Base-by-base conservation (phyloP, 2,329 filamentous ascomycete genomes). In the Sporothrix curviconia region DNA sequence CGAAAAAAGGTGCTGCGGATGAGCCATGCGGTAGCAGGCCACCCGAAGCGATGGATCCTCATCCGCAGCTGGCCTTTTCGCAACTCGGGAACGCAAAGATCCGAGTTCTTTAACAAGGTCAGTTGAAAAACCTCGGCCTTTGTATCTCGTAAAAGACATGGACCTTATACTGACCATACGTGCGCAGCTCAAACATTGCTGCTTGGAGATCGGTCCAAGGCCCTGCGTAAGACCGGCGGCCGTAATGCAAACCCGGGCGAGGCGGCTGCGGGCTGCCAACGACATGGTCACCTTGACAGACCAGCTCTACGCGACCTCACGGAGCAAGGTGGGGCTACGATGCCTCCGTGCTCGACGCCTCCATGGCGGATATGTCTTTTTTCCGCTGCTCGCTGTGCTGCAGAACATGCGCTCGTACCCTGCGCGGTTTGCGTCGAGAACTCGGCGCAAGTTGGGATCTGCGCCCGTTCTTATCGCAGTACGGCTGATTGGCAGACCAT, bases 281-380 rank as follows among this genome's bases (percentile, higher is more conserved):
- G 71, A 77, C 55, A 69, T 86, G 46, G 68, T 74, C 25, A 67
- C 72, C 7, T 73, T 81, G 25, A 74, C 74, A 2, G 68, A 70
- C 24, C 71, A 77, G 58, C 69, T 85, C 3, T 70, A 76, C 30
- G 61, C 22, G 69, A 81, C n/a, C 70, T 85, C 4, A 67, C 75
- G 44, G 67, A 68, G 32, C 78, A 78, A 64, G 64, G 74, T 28
- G 65, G n/a, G n/a, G 68, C 42, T 66, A 65, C 24, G 76, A 82
- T 61, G 69, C 75, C 3, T 68, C 74, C 2, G 73, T 75, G 0
- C 70, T 97, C 17, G 90, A 96, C 69, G 80, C 85, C 54, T 92
- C 91, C 69, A 75, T 97, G 17, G 90, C 92, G 14, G 92, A 96
- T 99, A 97, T 76, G 81, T 89, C 66, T 97, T 97, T 76, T 96